These are phyloP conservation scores for Debaryomyces fabryi DNA, from an alignment of 1,139 yeast genomes.

Conservation along the genomic window DNA sequence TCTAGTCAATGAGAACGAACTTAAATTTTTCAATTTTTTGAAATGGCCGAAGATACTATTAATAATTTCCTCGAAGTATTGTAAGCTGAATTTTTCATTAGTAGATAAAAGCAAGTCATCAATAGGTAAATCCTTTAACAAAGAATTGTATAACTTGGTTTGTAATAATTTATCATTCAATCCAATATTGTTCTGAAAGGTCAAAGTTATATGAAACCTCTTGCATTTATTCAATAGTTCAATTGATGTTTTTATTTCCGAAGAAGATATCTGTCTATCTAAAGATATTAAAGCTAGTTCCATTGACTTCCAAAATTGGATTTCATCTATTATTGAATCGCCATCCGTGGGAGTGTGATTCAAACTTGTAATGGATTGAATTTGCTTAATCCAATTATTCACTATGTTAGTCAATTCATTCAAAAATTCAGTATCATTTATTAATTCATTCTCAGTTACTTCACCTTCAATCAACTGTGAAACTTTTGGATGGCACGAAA, in stretches of 20 bases:
- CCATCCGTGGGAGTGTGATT: slow-evolving; percentile 59
- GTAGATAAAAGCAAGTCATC: slow-evolving; percentile 55
- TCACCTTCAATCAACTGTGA: slow-evolving; percentile 26
- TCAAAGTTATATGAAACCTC: slow-evolving; percentile 76
- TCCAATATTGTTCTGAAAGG: slow-evolving; percentile 75
- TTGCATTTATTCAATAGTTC: slow-evolving; percentile 69
- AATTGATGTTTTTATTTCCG: slow-evolving; percentile 60
- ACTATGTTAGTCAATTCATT: slow-evolving; percentile 69
- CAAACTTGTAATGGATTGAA: slow-evolving; percentile 59
- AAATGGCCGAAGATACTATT: slow-evolving; percentile 60
- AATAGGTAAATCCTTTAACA: slow-evolving; percentile 73
- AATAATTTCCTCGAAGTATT: slow-evolving; percentile 48
- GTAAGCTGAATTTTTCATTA: slow-evolving; percentile 28
- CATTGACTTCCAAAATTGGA: slow-evolving; percentile 78
- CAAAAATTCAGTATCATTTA: slow-evolving; percentile 40
- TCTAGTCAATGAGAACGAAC: slow-evolving; percentile 66
- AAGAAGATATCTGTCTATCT: slow-evolving; percentile 58
- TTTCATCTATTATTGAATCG: slow-evolving; percentile 63
- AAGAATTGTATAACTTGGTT: slow-evolving; percentile 58
- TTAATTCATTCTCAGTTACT: slow-evolving; percentile 25
- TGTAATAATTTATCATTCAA: slow-evolving; percentile 57
- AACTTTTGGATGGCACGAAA: slow-evolving; percentile 57
- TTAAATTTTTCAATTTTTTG: slow-evolving; percentile 57
- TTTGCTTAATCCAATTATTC: slow-evolving; percentile 71
- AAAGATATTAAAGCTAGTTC: slow-evolving; percentile 63